Conservation (phyloP, 257 asterid genomes). For the Asclepias syriaca region DNA sequence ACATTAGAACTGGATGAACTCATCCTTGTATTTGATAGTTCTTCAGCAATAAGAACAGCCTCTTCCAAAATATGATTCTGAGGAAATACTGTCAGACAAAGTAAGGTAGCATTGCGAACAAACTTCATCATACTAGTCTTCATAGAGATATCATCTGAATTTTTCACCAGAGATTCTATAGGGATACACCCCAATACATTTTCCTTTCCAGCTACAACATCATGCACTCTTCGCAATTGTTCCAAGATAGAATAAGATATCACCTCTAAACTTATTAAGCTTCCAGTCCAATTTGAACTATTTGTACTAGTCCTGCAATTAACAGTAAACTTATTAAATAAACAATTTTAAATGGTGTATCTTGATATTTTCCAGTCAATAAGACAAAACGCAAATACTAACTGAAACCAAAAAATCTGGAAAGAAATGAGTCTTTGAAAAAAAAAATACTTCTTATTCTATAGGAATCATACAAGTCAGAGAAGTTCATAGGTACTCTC, state of each 20-base stretch:
- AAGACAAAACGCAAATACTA: not conserved
- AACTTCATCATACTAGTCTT: conserved; percentile 67
- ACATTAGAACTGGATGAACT: conserved; percentile 39
- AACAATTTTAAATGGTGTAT: not conserved
- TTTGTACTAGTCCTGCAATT: conserved; percentile 80
- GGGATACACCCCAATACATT: conserved; percentile 27
- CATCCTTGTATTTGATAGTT: conserved; percentile 71
- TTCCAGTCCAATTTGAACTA: conserved; percentile 77
- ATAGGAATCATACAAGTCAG: not conserved
- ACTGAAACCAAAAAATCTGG: not conserved
- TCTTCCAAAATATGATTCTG: conserved; percentile 77
- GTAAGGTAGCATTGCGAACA: conserved; percentile 75
- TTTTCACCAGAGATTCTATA: conserved; percentile 53
- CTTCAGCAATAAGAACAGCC: conserved; percentile 93
- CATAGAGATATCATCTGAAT: conserved; percentile 54
- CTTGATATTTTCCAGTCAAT: not conserved
- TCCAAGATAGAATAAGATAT: conserved; percentile 58
- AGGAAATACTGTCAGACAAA: conserved; percentile 71
- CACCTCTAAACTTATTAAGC: conserved; percentile 58
- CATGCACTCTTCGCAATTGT: conserved; percentile 46
- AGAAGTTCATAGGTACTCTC: not conserved
- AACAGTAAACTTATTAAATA: conserved; percentile 3
- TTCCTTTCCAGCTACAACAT: conserved; percentile 31
- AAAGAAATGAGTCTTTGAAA: not conserved
- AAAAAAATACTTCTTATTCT: not conserved